phyloP scores from a whole-genome alignment of 2,329 filamentous ascomycete species.

The Cryphonectria carpinicola region DNA sequence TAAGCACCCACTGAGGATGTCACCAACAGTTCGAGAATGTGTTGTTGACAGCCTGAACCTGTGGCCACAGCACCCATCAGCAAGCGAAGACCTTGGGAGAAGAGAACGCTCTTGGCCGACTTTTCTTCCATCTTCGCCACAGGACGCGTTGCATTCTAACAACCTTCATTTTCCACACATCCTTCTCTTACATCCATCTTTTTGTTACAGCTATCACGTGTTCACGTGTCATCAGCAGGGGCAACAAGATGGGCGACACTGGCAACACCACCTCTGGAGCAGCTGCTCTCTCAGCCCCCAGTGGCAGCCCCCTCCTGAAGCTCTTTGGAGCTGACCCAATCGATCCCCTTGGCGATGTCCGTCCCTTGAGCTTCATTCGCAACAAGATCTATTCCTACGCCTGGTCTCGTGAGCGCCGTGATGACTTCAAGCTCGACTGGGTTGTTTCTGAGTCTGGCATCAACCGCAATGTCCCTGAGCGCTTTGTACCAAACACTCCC shows the following conservation, averaged over 20 bases:
- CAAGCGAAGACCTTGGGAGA: neutral
- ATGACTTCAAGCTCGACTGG: constrained; percentile 22
- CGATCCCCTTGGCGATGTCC: neutral
- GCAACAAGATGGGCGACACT: neutral
- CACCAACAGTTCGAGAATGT: neutral
- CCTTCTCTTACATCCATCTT: neutral
- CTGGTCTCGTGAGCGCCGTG: constrained; percentile 25
- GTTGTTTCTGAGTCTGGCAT: constrained; percentile 26
- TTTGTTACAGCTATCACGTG: neutral
- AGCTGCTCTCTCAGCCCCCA: neutral
- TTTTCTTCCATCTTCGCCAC: neutral
- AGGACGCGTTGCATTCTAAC: neutral
- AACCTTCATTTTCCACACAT: neutral
- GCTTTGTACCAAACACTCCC: neutral
- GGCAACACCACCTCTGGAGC: neutral
- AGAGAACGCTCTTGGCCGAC: neutral
- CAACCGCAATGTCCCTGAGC: constrained; percentile 25
- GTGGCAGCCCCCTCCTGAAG: constrained; percentile 10
- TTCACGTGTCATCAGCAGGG: neutral
- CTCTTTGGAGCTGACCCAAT: constrained; percentile 14
- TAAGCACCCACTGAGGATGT: neutral
- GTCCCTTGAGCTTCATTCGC: constrained; percentile 14
- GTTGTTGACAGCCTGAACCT: neutral
- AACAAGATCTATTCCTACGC: constrained; percentile 23
- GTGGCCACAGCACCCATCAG: neutral